A percentile compares a stretch with the other conserved stretches of the same genome.
These are phyloP conservation scores for Globisporangium rhizosaccharum DNA, from an alignment of 352 stramenopile species.

Conservation along the genomic window DNA sequence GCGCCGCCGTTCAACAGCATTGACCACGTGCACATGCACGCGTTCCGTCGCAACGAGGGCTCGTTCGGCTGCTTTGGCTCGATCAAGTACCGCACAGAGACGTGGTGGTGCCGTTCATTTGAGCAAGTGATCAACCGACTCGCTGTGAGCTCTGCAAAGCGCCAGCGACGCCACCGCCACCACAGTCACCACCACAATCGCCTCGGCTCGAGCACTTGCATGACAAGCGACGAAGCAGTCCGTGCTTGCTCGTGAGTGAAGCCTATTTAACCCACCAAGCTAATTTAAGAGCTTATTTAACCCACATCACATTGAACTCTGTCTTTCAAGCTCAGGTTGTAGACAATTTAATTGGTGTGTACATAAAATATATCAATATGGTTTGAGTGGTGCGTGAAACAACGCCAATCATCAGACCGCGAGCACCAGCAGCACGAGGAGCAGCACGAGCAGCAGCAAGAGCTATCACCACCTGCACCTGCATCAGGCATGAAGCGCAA, in stretches of 20 bases:
- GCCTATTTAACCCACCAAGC: too few species aligned
- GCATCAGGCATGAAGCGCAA: not conserved
- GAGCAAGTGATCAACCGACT: constrained; percentile 61
- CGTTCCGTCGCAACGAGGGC: constrained; percentile 55
- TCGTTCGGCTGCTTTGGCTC: constrained; percentile 57
- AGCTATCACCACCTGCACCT: not conserved
- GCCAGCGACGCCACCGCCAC: not conserved
- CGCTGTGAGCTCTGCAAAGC: not conserved
- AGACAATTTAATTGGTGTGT: too few species aligned
- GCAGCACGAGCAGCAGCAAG: not conserved
- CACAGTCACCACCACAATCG: not conserved
- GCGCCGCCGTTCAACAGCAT: constrained; percentile 87
- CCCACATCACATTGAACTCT: too few species aligned
- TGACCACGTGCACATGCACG: constrained; percentile 88
- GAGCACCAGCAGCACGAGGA: too few species aligned
- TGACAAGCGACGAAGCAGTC: constrained; percentile 1
- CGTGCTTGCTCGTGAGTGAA: too few species aligned
- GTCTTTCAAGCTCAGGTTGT: too few species aligned
- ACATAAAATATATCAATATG: too few species aligned
- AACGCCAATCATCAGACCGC: too few species aligned
- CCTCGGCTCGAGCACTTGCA: not conserved
- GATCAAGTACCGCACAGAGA: constrained; percentile 84
- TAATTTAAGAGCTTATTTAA: too few species aligned
- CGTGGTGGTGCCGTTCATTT: constrained; percentile 85
- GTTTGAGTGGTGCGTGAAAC: too few species aligned